Percentiles rank a stretch among this genome's conserved stretches.
Conservation (phyloP, 2,329 filamentous ascomycete genomes). For the Pseudogymnoascus sp. region DNA sequence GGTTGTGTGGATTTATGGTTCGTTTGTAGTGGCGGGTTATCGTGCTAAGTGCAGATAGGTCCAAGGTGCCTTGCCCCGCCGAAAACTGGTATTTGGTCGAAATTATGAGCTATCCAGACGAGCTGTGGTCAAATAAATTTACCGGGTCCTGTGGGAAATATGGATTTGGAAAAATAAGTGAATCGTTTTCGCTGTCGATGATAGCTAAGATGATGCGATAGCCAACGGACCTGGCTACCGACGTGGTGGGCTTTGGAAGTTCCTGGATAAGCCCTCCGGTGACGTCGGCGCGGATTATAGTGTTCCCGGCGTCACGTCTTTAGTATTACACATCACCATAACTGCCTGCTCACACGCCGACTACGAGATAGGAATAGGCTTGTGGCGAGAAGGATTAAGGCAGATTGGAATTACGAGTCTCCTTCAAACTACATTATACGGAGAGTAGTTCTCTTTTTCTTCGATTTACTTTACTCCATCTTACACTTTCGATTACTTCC, state of each 20-base stretch:
- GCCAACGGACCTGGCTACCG: background rate
- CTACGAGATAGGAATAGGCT: conserved; percentile 4
- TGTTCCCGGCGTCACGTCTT: background rate
- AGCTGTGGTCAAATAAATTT: background rate
- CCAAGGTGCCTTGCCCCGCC: background rate
- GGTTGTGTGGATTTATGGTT: background rate
- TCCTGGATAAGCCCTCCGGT: conserved; percentile 5
- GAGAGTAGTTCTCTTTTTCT: conserved; percentile 3
- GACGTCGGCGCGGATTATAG: background rate
- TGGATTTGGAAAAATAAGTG: background rate
- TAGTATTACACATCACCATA: background rate
- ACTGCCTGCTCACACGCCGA: background rate
- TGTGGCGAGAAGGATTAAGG: conserved; percentile 1
- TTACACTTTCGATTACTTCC: background rate
- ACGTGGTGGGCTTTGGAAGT: conserved; percentile 1
- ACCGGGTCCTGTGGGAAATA: background rate
- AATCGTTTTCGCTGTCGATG: background rate
- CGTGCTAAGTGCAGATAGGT: conserved; percentile 1
- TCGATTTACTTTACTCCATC: background rate
- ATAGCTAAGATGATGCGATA: background rate
- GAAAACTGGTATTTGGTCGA: background rate
- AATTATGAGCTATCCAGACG: background rate
- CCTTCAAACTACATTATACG: background rate
- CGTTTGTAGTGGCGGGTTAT: conserved; percentile 4
- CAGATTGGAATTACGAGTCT: background rate